phyloP scores from a whole-genome alignment of 2,329 filamentous ascomycete genomes.

The Scedosporium aurantiacum region DNA sequence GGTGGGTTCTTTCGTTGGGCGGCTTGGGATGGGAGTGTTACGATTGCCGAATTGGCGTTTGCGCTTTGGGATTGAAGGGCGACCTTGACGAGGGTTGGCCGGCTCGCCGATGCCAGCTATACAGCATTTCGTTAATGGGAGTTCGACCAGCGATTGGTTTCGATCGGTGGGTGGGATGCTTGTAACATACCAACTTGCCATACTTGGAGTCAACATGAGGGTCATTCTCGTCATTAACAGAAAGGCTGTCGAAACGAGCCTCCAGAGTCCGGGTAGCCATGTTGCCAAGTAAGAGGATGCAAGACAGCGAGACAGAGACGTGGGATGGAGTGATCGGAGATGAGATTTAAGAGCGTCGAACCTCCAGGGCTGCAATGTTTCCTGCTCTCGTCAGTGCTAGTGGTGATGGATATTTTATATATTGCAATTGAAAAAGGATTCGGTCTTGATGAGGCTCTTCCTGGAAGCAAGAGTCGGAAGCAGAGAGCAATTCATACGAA shows the following conservation, averaged over 20 bases:
- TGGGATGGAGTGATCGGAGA: neutral
- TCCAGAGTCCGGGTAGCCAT: conserved; percentile 75
- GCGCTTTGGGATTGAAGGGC: conserved; percentile 69
- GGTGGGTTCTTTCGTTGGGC: conserved; percentile 30
- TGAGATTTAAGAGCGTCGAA: neutral
- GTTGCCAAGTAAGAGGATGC: conserved; percentile 8
- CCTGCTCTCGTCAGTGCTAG: neutral
- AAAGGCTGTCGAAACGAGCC: conserved; percentile 78
- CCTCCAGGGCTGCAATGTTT: neutral
- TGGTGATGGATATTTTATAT: neutral
- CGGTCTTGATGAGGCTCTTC: too few species aligned
- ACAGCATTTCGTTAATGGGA: neutral
- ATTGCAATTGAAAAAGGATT: too few species aligned
- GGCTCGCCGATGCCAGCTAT: conserved; percentile 30
- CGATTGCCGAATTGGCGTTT: conserved; percentile 48
- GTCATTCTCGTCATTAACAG: conserved; percentile 82
- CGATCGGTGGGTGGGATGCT: neutral
- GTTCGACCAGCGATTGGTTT: neutral
- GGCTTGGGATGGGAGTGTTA: conserved; percentile 42
- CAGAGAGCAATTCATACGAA: too few species aligned
- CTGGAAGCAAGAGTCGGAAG: too few species aligned
- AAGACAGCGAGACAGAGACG: neutral
- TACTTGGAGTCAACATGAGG: conserved; percentile 15
- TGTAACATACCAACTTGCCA: conserved; percentile 1
- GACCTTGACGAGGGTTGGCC: conserved; percentile 77